phyloP scores from a whole-genome alignment of 163 green algal species.

The Coccomyxa subellipsoidea region DNA sequence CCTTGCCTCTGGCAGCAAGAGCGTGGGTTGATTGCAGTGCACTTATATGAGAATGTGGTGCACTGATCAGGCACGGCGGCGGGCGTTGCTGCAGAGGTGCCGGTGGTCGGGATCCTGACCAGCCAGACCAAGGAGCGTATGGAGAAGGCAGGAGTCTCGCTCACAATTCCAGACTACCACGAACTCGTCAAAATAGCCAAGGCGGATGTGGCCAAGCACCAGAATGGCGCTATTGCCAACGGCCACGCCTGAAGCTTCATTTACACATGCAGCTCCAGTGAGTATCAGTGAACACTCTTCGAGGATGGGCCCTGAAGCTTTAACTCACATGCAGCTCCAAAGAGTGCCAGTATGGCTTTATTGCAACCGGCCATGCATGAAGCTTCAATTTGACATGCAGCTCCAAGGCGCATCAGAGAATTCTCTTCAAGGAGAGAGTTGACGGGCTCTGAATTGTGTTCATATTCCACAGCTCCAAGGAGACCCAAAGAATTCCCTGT shows the following conservation, averaged over 20 bases:
- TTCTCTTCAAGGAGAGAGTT: too few species aligned
- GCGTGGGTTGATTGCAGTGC: not conserved
- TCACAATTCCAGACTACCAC: constrained; percentile 40
- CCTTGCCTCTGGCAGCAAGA: not conserved
- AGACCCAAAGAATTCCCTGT: too few species aligned
- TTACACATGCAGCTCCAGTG: not conserved
- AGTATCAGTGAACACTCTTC: too few species aligned
- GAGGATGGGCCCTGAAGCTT: too few species aligned
- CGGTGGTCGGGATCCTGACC: constrained; percentile 51
- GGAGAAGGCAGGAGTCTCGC: constrained; percentile 30
- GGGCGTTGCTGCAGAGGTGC: constrained; percentile 50
- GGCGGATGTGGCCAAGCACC: not conserved
- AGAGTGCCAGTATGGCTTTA: too few species aligned
- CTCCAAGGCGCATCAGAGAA: too few species aligned
- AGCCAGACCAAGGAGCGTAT: constrained; percentile 44
- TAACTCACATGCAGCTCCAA: too few species aligned
- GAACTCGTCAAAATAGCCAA: constrained; percentile 27
- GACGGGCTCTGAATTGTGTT: too few species aligned
- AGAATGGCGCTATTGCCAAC: not conserved
- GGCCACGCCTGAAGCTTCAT: not conserved
- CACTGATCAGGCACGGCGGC: constrained; percentile 26
- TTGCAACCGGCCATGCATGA: too few species aligned
- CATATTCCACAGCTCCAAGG: too few species aligned
- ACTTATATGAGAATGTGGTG: not conserved
- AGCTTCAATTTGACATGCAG: too few species aligned